Evolutionary conservation across 1,284 basidiomycete species (phyloP).

Genomic region (Sphaerobolus stellatus): DNA sequence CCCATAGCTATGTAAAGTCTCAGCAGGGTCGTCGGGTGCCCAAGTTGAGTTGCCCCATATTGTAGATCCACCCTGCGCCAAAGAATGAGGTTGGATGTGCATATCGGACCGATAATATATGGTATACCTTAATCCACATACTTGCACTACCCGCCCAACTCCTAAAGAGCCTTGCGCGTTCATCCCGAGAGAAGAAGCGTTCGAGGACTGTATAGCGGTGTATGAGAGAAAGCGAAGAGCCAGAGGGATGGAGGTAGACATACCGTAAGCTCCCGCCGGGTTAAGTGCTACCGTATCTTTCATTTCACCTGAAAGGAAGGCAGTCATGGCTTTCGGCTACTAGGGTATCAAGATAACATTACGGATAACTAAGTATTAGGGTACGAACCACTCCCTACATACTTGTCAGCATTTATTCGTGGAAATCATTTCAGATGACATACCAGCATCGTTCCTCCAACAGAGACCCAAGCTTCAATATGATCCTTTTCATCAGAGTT

Average conservation of each 20-base stretch:
- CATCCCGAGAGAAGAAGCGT: constrained; percentile 86
- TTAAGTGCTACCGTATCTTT: constrained; percentile 93
- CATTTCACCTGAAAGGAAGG: constrained; percentile 94
- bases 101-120: constrained; percentile 4
- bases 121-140: constrained; percentile 83
- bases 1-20: constrained; percentile 71
- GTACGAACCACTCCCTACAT: constrained; percentile 67
- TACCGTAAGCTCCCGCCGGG: constrained; percentile 81
- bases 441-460: constrained; percentile 87
- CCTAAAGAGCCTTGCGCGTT: constrained; percentile 89
- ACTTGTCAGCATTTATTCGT: background rate
- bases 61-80: constrained; percentile 73
- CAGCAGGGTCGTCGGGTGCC: constrained; percentile 77
- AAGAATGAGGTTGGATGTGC: background rate
- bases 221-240: background rate
- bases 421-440: constrained; percentile 18
- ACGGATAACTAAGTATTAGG: background rate
- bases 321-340: constrained; percentile 92
- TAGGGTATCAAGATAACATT: background rate
- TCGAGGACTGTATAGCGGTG: constrained; percentile 57
- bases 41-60: constrained; percentile 82
- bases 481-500: constrained; percentile 52
- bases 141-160: constrained; percentile 95
- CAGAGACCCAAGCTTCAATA: constrained; percentile 78
- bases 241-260: constrained; percentile 13